phyloP scores from a whole-genome alignment of 805 yeast genomes.

The Jamesozyma lodderae region DNA sequence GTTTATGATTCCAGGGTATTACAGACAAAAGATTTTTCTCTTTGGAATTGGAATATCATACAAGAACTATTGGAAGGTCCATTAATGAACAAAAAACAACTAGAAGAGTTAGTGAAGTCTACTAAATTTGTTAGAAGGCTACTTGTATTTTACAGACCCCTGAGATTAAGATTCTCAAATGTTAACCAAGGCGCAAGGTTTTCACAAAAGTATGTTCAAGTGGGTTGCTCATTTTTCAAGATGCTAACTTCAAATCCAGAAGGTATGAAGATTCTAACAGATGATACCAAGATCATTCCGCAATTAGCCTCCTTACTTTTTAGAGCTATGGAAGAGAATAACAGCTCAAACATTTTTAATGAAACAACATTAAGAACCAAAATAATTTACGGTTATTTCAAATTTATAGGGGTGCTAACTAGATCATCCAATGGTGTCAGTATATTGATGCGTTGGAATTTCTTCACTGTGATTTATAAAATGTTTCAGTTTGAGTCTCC shows the following conservation, averaged over 20 bases:
- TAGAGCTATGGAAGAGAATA: constrained; percentile 29
- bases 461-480: constrained; percentile 72
- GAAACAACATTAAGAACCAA: constrained; percentile 51
- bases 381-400: constrained; percentile 66
- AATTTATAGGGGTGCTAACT: constrained; percentile 67
- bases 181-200: constrained; percentile 39
- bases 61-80: constrained; percentile 77
- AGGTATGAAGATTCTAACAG: constrained; percentile 58
- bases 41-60: constrained; percentile 83
- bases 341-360: constrained; percentile 62
- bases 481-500: constrained; percentile 46
- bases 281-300: constrained; percentile 64
- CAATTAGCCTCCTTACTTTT: constrained; percentile 82
- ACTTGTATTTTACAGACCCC: constrained; percentile 82
- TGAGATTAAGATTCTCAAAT: constrained; percentile 69
- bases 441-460: constrained; percentile 72
- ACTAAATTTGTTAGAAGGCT: constrained; percentile 82
- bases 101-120: constrained; percentile 68
- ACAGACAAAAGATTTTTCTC: constrained; percentile 64
- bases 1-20: constrained; percentile 62
- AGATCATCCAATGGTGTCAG: constrained; percentile 51
- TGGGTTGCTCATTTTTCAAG: constrained; percentile 69
- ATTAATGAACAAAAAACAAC: constrained; percentile 53
- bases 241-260: constrained; percentile 51
- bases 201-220: constrained; percentile 50